Evolutionary conservation across 164 flowering plant species (phyloP).

Genomic region (Vitis amurensis): DNA sequence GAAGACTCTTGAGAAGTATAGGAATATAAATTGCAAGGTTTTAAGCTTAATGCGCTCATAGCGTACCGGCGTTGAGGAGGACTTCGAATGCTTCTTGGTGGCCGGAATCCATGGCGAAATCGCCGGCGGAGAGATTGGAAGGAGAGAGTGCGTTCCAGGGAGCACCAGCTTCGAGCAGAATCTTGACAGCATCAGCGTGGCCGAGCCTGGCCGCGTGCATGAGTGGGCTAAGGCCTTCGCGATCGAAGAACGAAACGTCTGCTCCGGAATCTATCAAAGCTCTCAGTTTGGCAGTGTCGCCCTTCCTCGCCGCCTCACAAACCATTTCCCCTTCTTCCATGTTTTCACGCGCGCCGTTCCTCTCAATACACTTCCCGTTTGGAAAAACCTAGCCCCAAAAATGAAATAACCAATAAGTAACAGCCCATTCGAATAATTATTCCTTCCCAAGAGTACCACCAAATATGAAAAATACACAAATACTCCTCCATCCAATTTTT

Average conservation of each 20-base stretch:
- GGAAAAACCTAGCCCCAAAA: no score
- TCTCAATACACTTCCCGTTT: no score
- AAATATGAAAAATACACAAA: no score
- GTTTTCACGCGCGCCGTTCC: neutral
- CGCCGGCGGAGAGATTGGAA: constrained; percentile 82
- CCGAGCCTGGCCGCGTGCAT: constrained; percentile 93
- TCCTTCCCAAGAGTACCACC: no score
- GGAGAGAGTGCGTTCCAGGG: constrained; percentile 96
- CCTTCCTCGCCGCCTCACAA: constrained; percentile 64
- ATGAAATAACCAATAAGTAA: no score
- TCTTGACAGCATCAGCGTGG: constrained; percentile 48
- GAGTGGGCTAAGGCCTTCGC: constrained; percentile 71
- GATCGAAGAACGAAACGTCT: constrained; percentile 77
- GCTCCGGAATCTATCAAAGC: constrained; percentile 57
- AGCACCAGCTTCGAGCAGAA: constrained; percentile 77
- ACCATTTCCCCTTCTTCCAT: constrained; percentile 43
- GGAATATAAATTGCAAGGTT: no score
- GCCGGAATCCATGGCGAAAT: constrained; percentile 83
- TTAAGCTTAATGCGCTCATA: neutral
- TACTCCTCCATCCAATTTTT: no score
- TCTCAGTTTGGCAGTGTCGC: constrained; percentile 43
- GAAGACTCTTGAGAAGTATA: no score
- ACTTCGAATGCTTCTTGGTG: constrained; percentile 84
- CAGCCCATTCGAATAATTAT: no score
- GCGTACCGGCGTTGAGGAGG: constrained; percentile 81